Evolutionary conservation across 176 grass and related monocot species (phyloP), one percentile per base, ranked within the genome.

Genomic region (Carex cristatella): DNA sequence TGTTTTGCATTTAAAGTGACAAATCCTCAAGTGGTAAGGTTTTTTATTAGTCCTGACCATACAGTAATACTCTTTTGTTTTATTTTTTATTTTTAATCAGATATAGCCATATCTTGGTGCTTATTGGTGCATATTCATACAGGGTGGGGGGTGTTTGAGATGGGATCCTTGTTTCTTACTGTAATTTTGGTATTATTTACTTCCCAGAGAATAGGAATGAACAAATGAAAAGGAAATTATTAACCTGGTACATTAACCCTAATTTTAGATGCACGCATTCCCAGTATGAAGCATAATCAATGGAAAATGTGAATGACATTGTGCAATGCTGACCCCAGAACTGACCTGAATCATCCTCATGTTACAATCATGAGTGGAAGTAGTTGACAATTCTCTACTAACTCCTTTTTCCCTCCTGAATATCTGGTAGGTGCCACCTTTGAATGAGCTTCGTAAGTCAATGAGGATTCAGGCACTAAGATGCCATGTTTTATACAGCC

Each of bases 1-100:
- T 95, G 96, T 89, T 84, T 95, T 80, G 80, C 93, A 81, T 99
- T 99, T 82, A 81, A 86, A 84, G 91, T 99, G 75, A 92, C 91
- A 85, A 92, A 95, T 64, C 85, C 91, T 72, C 90, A 89, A 70
- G 82, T 92, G 94, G 96, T 99, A 89, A 90, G 74, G 30, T 54
- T 84, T 54, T 83, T 89, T 88, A 46, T 3, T 55, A 46, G 6
- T 58, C 72, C 23, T 55, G 23, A 12, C 48, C 23, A 76, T 63
- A 63, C 61, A 63, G 23, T 63, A 10, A 27, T 30, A 28, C 19
- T 28, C 19, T 18, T 69, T 69, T 69, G 5, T 40, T 69, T 42
- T 69, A 7, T 1, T 18, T 12, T 70, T 40, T 11, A 2, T 8
- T 18, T 79, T 16, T 16, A 58, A 58, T 57, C 7, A 33, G 57